These are phyloP conservation scores for Microbotryum saponariae DNA, from an alignment of 1,284 basidiomycete genomes.

Conservation along the genomic window DNA sequence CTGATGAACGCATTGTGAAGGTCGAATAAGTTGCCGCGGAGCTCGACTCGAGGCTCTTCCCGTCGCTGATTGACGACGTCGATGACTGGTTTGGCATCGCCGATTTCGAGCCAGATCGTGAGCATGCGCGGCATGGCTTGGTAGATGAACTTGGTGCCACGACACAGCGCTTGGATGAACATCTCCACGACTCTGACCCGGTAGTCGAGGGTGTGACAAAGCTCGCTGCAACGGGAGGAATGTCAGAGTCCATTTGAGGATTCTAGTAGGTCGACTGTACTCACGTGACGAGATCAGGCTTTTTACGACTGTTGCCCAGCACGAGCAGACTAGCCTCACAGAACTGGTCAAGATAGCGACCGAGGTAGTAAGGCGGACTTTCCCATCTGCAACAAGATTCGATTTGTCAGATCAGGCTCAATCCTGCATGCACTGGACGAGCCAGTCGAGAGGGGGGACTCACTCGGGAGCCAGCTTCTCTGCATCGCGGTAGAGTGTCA, in stretches of 20 bases:
- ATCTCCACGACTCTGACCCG: slow-evolving; percentile 48
- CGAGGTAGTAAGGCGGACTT: slow-evolving; percentile 74
- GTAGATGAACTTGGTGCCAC: slow-evolving; percentile 93
- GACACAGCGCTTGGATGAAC: slow-evolving; percentile 65
- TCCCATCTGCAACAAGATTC: slow-evolving; percentile 57
- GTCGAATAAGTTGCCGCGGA: slow-evolving; percentile 5
- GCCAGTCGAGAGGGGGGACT: slow-evolving; percentile 30
- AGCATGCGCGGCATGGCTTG: slow-evolving; percentile 89
- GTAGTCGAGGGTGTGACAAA: slow-evolving; percentile 7
- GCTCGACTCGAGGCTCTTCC: slow-evolving; percentile 21
- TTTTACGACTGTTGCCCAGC: background rate
- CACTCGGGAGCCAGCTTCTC: slow-evolving; percentile 54
- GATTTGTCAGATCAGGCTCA: background rate
- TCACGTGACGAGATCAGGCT: background rate
- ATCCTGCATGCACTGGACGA: slow-evolving; percentile 16
- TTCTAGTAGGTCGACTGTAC: background rate
- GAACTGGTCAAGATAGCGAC: slow-evolving; percentile 68
- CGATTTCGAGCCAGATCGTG: slow-evolving; percentile 90
- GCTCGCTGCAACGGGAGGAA: background rate
- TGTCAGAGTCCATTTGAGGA: background rate
- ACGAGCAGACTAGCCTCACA: slow-evolving; percentile 8
- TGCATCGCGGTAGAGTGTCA: slow-evolving; percentile 55
- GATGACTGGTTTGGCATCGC: slow-evolving; percentile 46
- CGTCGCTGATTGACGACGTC: slow-evolving; percentile 29
- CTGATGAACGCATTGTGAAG: slow-evolving; percentile 48